Conservation (phyloP, 441 rosid genomes). For the Breynia disticha region DNA sequence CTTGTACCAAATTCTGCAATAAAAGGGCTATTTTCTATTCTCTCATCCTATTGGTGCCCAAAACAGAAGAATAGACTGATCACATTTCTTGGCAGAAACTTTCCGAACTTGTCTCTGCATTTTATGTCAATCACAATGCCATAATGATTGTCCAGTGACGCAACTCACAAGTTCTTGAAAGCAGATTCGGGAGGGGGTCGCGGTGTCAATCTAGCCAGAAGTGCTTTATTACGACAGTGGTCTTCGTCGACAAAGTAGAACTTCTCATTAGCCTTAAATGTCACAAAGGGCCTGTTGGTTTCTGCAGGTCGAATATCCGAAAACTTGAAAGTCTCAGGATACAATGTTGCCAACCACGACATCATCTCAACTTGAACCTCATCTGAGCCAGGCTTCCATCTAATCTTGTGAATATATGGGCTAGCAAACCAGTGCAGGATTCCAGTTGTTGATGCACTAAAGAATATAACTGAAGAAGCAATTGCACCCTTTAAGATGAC, state of each 20-base stretch:
- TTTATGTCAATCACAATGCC: not conserved
- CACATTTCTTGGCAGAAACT: not conserved
- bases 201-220: constrained; percentile 73
- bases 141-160: not conserved
- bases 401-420: constrained; percentile 84
- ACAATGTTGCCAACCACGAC: constrained; percentile 69
- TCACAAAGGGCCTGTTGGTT: constrained; percentile 78
- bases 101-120: not conserved
- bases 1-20: no score
- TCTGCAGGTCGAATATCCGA: constrained; percentile 64
- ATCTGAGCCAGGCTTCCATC: constrained; percentile 90
- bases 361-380: constrained; percentile 87
- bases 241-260: constrained; percentile 66
- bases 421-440: constrained; percentile 89
- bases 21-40: no score
- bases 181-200: constrained; percentile 57
- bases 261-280: constrained; percentile 63
- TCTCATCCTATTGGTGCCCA: no score
- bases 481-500: constrained; percentile 91
- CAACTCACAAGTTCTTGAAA: constrained; percentile 61
- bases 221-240: constrained; percentile 81
- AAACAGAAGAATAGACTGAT: no score
- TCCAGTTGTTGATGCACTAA: constrained; percentile 73
- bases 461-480: constrained; percentile 72
- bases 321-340: constrained; percentile 59